Conservation (phyloP, 805 yeast species). For the Sungouiozyma intestinalis region DNA sequence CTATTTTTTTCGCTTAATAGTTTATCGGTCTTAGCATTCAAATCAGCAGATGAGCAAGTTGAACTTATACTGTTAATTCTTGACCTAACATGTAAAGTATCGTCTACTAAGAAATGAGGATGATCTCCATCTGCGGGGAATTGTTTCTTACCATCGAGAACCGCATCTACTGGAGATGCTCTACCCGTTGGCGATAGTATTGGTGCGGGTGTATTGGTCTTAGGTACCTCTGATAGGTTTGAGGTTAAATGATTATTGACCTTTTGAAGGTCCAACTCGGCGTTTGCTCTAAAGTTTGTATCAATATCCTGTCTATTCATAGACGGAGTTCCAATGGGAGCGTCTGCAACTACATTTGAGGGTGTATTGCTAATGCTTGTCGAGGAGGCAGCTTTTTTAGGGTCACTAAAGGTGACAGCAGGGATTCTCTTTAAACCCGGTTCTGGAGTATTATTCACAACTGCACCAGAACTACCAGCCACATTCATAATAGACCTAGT, state of each 20-base stretch:
- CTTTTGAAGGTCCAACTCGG: constrained; percentile 1
- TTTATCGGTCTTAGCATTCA: background rate
- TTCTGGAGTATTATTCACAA: constrained; percentile 22
- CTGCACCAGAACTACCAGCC: constrained; percentile 25
- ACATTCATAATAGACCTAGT: constrained; percentile 23
- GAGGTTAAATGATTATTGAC: constrained; percentile 1
- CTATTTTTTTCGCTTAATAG: background rate
- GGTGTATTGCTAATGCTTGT: constrained; percentile 7
- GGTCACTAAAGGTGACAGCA: constrained; percentile 25
- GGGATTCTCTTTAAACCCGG: constrained; percentile 24
- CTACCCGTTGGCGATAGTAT: constrained; percentile 4
- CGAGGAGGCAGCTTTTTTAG: constrained; percentile 8
- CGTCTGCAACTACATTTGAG: constrained; percentile 3
- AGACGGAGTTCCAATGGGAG: background rate
- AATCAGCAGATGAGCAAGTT: background rate
- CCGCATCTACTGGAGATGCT: background rate
- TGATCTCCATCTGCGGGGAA: background rate
- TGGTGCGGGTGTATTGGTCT: constrained; percentile 8
- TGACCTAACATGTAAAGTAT: constrained; percentile 16
- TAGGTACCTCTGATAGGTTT: background rate
- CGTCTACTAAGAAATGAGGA: constrained; percentile 18
- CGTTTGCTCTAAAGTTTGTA: constrained; percentile 2
- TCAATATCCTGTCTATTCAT: background rate
- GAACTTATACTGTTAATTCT: constrained; percentile 17
- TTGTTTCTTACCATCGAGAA: background rate